Base-by-base conservation (phyloP, 2,329 filamentous ascomycete species). In the Fusarium kyushuense region DNA sequence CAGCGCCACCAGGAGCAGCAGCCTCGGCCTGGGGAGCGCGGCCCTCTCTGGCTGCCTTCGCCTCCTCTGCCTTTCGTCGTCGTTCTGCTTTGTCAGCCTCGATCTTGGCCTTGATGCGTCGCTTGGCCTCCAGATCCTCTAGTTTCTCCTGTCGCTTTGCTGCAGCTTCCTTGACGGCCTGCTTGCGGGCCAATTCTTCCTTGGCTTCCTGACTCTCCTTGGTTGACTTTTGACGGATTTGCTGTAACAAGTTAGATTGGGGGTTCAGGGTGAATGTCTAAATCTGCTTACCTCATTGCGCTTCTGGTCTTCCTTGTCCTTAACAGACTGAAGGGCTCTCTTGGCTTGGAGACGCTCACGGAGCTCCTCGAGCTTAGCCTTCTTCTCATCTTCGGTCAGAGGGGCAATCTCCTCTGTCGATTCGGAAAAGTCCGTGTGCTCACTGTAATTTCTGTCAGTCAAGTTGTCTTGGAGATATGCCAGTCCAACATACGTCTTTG, bases 81-180 rank as follows among this genome's bases (percentile, higher is more conserved):
- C 96, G 89, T 74, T 95, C 94, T 72, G 93, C 92, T 84, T 96
- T 97, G 82, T 98, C 94, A 16, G 92, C 94, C 72, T 96, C 94
- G 69, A 99, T 97, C 85, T 94, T 94, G 58, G 93, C 94, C 81
- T 94, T 91, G 78, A 97, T 95, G 35, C 92, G 89, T 79, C 91
- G 92, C 84, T 95, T 96, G 13, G 93, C 95, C 42, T 93, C 93
- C 11, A 91, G 79, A 54, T 98, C 96, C 17, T 91, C 93, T 41
- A 87, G 82, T 83, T 97, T 97, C 82, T 99, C 96, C 74, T 90
- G 88, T 55, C 90, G 90, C 84, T 97, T 97, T 74, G 89, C 88
- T 53, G 90, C 90, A 0, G 93, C 94, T 72, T 97, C 93, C 80
- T 97, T 97, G 77, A 97, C 88, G 77, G 93, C 93, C 81, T 98